A percentile compares a stretch with the other conserved stretches of the same genome.
Evolutionary conservation across 495 filamentous ascomycete genomes (phyloP).

Genomic region (Penicillium samsonianum): DNA sequence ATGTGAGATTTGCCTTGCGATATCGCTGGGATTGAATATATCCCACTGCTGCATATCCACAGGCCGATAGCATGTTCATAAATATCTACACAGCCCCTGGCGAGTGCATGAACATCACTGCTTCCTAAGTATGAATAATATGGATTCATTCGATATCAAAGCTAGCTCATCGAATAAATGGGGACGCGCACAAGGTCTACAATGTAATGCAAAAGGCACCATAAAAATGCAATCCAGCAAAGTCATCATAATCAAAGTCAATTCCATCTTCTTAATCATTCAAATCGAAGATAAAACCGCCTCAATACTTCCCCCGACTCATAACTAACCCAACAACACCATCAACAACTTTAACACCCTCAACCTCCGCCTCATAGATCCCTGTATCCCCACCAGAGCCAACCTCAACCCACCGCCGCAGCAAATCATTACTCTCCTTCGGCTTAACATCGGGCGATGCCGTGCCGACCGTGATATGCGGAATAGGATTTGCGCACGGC

Average conservation of each 20-base stretch:
- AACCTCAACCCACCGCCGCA: slow-evolving; percentile 64
- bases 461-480: slow-evolving; percentile 90
- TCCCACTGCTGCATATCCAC: too few relatives aligned
- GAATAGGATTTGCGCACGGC: slow-evolving; percentile 72
- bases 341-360: slow-evolving; percentile 45
- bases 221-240: not conserved
- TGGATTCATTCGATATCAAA: not conserved
- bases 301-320: slow-evolving; percentile 38
- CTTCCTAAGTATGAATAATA: not conserved
- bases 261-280: not conserved
- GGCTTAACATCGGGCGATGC: slow-evolving; percentile 72
- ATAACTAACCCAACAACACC: slow-evolving; percentile 47
- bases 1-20: too few relatives aligned
- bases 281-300: not conserved
- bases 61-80: too few relatives aligned
- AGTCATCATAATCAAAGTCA: not conserved
- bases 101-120: too few relatives aligned
- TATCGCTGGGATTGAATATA: too few relatives aligned
- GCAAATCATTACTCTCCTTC: slow-evolving; percentile 86
- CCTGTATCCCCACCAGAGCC: slow-evolving; percentile 54
- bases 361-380: slow-evolving; percentile 47
- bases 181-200: not conserved
- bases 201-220: not conserved
- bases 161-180: not conserved
- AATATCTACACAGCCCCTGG: too few relatives aligned